Evolutionary conservation across 495 filamentous ascomycete species (phyloP).

Genomic region (Acidiella bohemica): DNA sequence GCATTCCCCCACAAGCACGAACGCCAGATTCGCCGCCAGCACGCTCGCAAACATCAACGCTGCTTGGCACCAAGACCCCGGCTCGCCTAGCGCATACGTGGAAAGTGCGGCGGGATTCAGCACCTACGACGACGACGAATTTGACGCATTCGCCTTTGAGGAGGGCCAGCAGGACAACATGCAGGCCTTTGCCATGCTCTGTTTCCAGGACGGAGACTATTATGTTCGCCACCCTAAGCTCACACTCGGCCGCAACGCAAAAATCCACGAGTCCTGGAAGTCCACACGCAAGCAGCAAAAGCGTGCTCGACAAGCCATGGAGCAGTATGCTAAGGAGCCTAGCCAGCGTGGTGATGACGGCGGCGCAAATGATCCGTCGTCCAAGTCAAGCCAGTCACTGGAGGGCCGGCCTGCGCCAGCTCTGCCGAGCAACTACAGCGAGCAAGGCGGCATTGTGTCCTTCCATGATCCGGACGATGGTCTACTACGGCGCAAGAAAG

Average conservation of each 20-base stretch:
- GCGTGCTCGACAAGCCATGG: conserved; percentile 6
- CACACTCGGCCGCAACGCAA: conserved; percentile 50
- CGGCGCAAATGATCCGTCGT: conserved; percentile 2
- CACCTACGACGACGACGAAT: no score
- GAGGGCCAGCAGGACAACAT: conserved; percentile 12
- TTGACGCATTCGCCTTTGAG: neutral
- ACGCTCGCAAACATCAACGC: conserved; percentile 1
- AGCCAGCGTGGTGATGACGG: conserved; percentile 11
- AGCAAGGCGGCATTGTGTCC: conserved; percentile 14
- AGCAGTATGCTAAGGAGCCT: conserved; percentile 12
- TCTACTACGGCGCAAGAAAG: no score
- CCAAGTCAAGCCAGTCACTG: conserved; percentile 12
- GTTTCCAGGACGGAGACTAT: conserved; percentile 58
- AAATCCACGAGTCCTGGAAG: neutral
- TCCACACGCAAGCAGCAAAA: neutral
- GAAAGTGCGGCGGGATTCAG: no score
- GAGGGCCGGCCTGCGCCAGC: conserved; percentile 11
- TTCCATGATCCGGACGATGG: no score
- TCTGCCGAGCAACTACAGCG: conserved; percentile 17
- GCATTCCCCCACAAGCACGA: conserved; percentile 4
- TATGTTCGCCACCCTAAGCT: conserved; percentile 58
- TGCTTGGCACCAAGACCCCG: neutral
- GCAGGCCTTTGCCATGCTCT: conserved; percentile 53
- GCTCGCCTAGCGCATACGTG: no score
- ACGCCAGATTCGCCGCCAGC: conserved; percentile 2